Conservation (phyloP, 805 yeast genomes). For the Kodamaea kakaduensis region DNA sequence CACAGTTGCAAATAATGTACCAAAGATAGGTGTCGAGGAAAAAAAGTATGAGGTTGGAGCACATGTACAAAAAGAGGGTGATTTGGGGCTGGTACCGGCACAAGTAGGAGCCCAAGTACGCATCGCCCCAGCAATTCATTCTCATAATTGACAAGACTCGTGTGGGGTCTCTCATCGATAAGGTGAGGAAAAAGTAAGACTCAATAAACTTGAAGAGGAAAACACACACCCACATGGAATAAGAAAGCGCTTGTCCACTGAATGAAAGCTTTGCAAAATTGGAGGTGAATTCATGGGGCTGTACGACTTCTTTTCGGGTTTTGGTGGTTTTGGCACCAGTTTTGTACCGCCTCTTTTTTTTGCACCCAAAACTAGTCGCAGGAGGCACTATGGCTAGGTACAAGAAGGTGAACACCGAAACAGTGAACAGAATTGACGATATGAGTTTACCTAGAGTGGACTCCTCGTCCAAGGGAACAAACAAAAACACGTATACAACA, state of each 20-base stretch:
- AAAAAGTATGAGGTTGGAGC: constrained; percentile 31
- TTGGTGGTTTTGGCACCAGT: too few relatives aligned
- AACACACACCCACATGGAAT: constrained; percentile 27
- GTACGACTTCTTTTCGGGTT: constrained; percentile 7
- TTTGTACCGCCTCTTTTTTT: too few relatives aligned
- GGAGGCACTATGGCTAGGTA: constrained; percentile 30
- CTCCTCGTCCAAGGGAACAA: constrained; percentile 20
- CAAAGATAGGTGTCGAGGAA: constrained; percentile 39
- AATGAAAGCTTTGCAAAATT: constrained; percentile 22
- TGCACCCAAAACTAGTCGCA: constrained; percentile 16
- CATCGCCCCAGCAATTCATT: constrained; percentile 27
- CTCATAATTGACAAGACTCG: constrained; percentile 26
- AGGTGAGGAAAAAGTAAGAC: constrained; percentile 33
- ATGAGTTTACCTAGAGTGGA: constrained; percentile 22
- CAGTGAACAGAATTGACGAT: constrained; percentile 23
- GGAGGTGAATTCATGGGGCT: constrained; percentile 16
- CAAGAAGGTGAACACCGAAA: constrained; percentile 26
- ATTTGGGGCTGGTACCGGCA: constrained; percentile 29
- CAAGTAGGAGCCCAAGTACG: constrained; percentile 18
- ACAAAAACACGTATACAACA: constrained; percentile 26
- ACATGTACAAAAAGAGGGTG: constrained; percentile 21
- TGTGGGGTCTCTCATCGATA: constrained; percentile 34
- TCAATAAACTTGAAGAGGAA: constrained; percentile 33
- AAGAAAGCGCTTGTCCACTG: constrained; percentile 23
- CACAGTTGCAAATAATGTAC: constrained; percentile 35